Percentiles rank a stretch among this genome's conserved stretches.
Conservation (phyloP, 305 asterid species). For the Rubia occidens region DNA sequence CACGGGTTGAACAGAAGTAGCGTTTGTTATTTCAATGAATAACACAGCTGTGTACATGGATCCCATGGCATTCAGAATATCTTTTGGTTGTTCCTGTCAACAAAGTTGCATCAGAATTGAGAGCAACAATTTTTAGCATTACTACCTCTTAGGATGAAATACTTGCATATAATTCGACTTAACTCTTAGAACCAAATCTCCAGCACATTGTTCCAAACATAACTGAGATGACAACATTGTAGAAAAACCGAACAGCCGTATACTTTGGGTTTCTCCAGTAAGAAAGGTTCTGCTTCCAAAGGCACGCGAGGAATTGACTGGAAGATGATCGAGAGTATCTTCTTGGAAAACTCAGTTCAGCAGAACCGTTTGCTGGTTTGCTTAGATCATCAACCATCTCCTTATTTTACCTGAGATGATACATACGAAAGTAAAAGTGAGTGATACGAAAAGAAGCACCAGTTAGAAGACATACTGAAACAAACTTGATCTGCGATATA, state of each 20-base stretch:
- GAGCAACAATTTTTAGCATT: neutral
- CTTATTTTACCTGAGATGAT: slow-evolving; percentile 48
- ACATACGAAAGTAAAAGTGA: slow-evolving; percentile 2
- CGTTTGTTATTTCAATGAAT: slow-evolving; percentile 72
- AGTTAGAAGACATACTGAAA: slow-evolving; percentile 44
- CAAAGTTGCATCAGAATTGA: neutral
- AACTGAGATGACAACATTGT: slow-evolving; percentile 70
- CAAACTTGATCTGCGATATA: slow-evolving; percentile 58
- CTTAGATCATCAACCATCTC: slow-evolving; percentile 66
- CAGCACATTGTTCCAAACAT: slow-evolving; percentile 94
- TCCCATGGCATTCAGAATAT: slow-evolving; percentile 87
- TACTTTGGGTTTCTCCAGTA: slow-evolving; percentile 97
- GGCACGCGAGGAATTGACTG: slow-evolving; percentile 71
- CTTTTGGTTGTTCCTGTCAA: slow-evolving; percentile 64
- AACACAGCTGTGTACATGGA: slow-evolving; percentile 85
- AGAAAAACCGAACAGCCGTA: slow-evolving; percentile 92
- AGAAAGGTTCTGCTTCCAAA: slow-evolving; percentile 84
- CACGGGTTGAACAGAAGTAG: slow-evolving; percentile 84
- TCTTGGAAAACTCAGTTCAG: slow-evolving; percentile 62
- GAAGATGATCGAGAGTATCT: slow-evolving; percentile 52
- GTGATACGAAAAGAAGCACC: slow-evolving; percentile 5
- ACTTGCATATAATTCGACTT: neutral
- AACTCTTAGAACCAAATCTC: slow-evolving; percentile 87
- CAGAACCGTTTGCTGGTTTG: slow-evolving; percentile 51
- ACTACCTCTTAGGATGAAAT: slow-evolving; percentile 2